Evolutionary conservation across 257 asterid genomes (phyloP), one percentile per base, ranked within the genome.

Genomic region (Cordia subcordata): DNA sequence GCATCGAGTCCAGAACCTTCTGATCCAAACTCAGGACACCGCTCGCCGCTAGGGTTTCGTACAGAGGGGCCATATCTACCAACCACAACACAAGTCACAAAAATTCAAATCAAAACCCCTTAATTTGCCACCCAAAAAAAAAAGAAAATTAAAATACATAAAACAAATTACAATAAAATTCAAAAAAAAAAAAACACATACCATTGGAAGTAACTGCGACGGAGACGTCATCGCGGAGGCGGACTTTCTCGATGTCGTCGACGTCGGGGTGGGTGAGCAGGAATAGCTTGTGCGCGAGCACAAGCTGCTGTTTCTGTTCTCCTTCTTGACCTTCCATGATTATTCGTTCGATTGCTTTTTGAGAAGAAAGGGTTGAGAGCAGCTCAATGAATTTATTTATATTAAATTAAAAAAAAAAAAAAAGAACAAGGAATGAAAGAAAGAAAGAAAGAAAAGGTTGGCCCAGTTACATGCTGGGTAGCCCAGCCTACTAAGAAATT

Each of bases 221-320:
- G 77, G 78, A 62, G 61, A 89, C 97, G 78, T 86, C 95, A 15
- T 89, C 99, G 5, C 97, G 94, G 32, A 93, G 97, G 67, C 90
- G 87, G 37, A 86, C 94, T 53, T 89, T 86, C 53, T 85, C 90
- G 63, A 93, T 83, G 86, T 93, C 97, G 39, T 83, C 91, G 45
- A 93, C 96, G 53, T 89, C 97, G 20, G 85, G 67, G 61, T 89
- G 95, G 13, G 86, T 72, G 56, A 89, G 82, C 14, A 79, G 75
- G 74, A 86, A 89, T 1, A 93, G 77, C 49, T 82, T 86, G 83
- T 89, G 58, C 0, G 97, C 99, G 17, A 93, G 80, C 8, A 84
- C 78, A 1, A 93, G 88, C 78, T 89, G 97, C 21, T 92, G 92
- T 58, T 85, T 88, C 74, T 90, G 97, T 0, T 69, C 73, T 53